Base-by-base conservation (phyloP, 495 filamentous ascomycete species). In the Penicillium alfredii region DNA sequence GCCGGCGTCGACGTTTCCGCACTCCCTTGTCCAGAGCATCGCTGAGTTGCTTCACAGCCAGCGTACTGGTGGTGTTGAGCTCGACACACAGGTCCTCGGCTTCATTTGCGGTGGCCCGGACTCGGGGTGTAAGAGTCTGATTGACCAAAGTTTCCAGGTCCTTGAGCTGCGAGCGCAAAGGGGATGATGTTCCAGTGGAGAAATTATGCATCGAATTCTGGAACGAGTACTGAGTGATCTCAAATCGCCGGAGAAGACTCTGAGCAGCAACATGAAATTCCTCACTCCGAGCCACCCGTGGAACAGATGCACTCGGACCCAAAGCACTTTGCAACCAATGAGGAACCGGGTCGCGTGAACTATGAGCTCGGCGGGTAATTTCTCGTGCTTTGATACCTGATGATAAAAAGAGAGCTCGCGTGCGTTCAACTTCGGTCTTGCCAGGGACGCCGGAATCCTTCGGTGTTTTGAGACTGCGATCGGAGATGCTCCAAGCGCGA, bases 381-480 rank as follows among this genome's bases (percentile, higher is more conserved):
- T 88, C 84, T 42, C 78, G 75, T 1, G 88, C 88, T 58, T 90
- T 90, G 55, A 94, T 79, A 28, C 88, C 88, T 0, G 86, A 82
- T 40, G 81, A 85, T 20, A 94, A 68, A 17, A 94, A 73, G 1
- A 93, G 68, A 2, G 87, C 74, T 35, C 76, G 69, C 2, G 84
- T 73, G 25, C 86, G 78, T 33, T 83, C 84, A 12, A 92, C 73
- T 47, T 94, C 88, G 8, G 74, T 72, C 42, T 76, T 78, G 21
- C 51, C 51, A 7, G 61, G 56, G 0, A 69, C 45, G 8, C 60
- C 59, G 4, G 35, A 50, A 25, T 64, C 61, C 9, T 56, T 49
- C 1, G 55, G 60, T 13, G 46, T 56, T 10, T 63, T 56, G 7
- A 71, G 40, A 32, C 58, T 69, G 43, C 71, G 71, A 49, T 83